Percentiles rank a stretch among this genome's conserved stretches.
Evolutionary conservation across 2,329 filamentous ascomycete genomes (phyloP).

Genomic region (Conoideocrella luteorostrata): DNA sequence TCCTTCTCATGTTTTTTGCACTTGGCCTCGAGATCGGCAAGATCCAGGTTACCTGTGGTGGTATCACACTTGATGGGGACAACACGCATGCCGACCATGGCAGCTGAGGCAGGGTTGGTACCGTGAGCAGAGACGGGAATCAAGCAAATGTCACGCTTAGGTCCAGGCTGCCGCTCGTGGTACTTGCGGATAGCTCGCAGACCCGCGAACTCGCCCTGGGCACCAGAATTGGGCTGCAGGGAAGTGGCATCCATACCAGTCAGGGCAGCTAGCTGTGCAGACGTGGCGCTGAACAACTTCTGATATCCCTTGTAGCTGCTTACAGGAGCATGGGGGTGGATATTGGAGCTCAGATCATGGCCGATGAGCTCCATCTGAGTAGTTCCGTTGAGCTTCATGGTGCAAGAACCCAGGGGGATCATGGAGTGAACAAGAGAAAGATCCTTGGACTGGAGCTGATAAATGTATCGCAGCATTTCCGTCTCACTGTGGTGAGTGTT

Average conservation of each 20-base stretch:
- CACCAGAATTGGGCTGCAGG: slow-evolving; percentile 90
- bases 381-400: slow-evolving; percentile 95
- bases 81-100: slow-evolving; percentile 93
- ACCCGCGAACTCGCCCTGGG: slow-evolving; percentile 91
- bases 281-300: slow-evolving; percentile 64
- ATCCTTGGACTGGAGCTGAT: slow-evolving; percentile 90
- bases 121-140: slow-evolving; percentile 94
- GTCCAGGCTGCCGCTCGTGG: slow-evolving; percentile 59
- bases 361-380: slow-evolving; percentile 88
- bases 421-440: slow-evolving; percentile 92
- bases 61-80: slow-evolving; percentile 87
- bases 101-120: slow-evolving; percentile 90
- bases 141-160: slow-evolving; percentile 82
- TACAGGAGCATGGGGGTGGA: slow-evolving; percentile 73
- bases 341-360: slow-evolving; percentile 65
- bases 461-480: slow-evolving; percentile 86
- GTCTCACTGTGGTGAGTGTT: slow-evolving; percentile 94
- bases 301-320: slow-evolving; percentile 62
- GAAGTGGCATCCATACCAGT: slow-evolving; percentile 88
- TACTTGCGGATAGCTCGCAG: slow-evolving; percentile 83
- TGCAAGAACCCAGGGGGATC: slow-evolving; percentile 95
- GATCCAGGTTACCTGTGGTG: slow-evolving; percentile 81
- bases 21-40: slow-evolving; percentile 79
- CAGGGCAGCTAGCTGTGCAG: slow-evolving; percentile 69
- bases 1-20: slow-evolving; percentile 82